phyloP scores from a whole-genome alignment of 1,139 yeast genomes.

The Yamadazyma triangularis region DNA sequence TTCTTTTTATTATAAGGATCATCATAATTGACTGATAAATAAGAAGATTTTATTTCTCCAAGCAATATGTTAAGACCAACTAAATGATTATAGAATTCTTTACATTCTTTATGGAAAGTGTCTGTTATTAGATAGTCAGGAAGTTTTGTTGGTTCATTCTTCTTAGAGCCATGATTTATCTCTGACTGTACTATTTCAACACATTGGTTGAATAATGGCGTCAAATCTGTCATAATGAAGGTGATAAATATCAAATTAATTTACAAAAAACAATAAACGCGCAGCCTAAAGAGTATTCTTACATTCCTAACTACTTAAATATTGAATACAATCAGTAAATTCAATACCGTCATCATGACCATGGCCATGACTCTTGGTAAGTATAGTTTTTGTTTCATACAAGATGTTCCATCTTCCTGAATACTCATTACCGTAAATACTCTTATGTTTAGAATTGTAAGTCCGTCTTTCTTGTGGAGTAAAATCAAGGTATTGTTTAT shows the following conservation, averaged over 20 bases:
- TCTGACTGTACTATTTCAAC: slow-evolving; percentile 39
- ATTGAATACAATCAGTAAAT: slow-evolving; percentile 20
- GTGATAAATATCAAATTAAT: not conserved
- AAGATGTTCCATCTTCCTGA: slow-evolving; percentile 43
- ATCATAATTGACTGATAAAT: slow-evolving; percentile 37
- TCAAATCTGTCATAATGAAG: slow-evolving; percentile 45
- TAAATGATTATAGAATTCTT: slow-evolving; percentile 39
- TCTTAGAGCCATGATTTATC: slow-evolving; percentile 10
- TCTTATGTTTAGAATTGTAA: slow-evolving; percentile 20
- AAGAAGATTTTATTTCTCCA: slow-evolving; percentile 36
- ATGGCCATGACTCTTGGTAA: too few species aligned
- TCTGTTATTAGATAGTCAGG: slow-evolving; percentile 30
- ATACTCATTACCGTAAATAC: slow-evolving; percentile 24
- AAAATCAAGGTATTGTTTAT: slow-evolving; percentile 32
- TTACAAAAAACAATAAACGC: not conserved
- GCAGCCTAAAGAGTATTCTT: too few species aligned
- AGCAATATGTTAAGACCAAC: slow-evolving; percentile 36
- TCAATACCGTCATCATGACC: slow-evolving; percentile 38
- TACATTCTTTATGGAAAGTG: slow-evolving; percentile 48
- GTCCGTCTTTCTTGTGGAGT: slow-evolving; percentile 33
- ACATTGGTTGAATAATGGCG: slow-evolving; percentile 48
- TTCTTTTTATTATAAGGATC: slow-evolving; percentile 9
- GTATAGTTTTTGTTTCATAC: slow-evolving; percentile 28
- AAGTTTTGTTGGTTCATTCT: not conserved
- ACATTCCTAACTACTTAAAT: not conserved